These are phyloP conservation scores for Beta corolliflora DNA, from an alignment of 179 eudicot species.

Conservation along the genomic window DNA sequence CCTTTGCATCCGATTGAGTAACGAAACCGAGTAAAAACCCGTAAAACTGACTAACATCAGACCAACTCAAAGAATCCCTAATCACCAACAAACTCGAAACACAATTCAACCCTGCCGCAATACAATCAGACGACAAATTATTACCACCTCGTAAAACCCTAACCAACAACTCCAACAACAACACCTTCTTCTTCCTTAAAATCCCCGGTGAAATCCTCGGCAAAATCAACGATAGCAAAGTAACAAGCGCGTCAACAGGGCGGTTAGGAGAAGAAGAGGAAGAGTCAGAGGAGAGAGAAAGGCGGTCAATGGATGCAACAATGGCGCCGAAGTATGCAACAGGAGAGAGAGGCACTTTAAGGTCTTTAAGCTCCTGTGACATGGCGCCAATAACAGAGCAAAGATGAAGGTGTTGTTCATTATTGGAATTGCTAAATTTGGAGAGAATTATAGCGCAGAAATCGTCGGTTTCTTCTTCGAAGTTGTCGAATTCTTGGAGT, in stretches of 20 bases:
- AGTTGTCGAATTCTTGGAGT: conserved; percentile 14
- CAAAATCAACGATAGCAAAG: conserved; percentile 48
- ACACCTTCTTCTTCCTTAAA: conserved; percentile 41
- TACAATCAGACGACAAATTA: conserved; percentile 32
- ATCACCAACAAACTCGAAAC: conserved; percentile 43
- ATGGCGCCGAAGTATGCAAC: conserved; percentile 77
- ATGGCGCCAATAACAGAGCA: conserved; percentile 69
- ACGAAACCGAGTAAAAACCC: conserved; percentile 48
- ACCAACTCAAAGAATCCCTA: conserved; percentile 52
- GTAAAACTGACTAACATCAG: conserved; percentile 41
- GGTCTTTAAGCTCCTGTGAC: conserved; percentile 70
- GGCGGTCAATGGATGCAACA: conserved; percentile 59
- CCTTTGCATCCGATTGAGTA: conserved; percentile 62
- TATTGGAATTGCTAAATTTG: conserved; percentile 36
- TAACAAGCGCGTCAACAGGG: conserved; percentile 50
- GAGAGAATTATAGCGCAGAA: conserved; percentile 52
- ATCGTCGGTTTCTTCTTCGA: conserved; percentile 28
- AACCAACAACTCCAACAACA: conserved; percentile 45
- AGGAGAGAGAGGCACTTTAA: conserved; percentile 49
- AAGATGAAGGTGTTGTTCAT: conserved; percentile 58
- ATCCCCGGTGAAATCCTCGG: conserved; percentile 40
- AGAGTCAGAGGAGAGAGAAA: conserved; percentile 29
- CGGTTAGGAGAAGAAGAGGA: conserved; percentile 31
- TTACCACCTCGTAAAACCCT: conserved; percentile 31
- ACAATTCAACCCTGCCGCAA: conserved; percentile 53